Evolutionary conservation across 139 green algal species (phyloP).

Genomic region (Edaphochlamys debaryana): DNA sequence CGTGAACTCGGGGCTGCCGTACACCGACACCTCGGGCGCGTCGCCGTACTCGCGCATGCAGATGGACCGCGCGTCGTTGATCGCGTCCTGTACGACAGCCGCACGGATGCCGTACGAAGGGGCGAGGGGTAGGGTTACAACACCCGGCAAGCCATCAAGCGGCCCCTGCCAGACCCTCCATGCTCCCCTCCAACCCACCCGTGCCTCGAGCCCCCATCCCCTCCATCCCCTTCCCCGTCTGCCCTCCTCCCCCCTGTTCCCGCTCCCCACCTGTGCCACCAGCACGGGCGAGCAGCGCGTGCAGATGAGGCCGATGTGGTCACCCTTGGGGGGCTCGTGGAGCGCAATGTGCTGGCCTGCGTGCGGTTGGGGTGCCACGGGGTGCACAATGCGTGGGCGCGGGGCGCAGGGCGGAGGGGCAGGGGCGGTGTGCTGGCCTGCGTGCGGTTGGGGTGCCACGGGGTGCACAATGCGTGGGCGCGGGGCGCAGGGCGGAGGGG

Average conservation of each 20-base stretch:
- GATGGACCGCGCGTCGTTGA: conserved; percentile 92
- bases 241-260: no score
- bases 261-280: conserved; percentile 24
- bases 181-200: conserved; percentile 42
- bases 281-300: conserved; percentile 82
- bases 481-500: no score
- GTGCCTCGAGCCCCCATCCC: no score
- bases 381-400: no score
- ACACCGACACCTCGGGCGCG: conserved; percentile 80
- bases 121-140: no score
- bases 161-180: no score
- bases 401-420: no score
- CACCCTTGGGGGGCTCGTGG: conserved; percentile 80
- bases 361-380: not conserved
- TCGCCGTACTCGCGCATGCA: conserved; percentile 86
- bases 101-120: conserved; percentile 79
- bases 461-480: not conserved
- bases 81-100: conserved; percentile 78
- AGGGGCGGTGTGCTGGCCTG: conserved; percentile 95
- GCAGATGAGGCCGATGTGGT: conserved; percentile 93
- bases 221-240: no score
- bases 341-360: conserved; percentile 94
- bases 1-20: conserved; percentile 88
- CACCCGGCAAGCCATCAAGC: no score
- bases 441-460: not conserved